phyloP scores from a whole-genome alignment of 2,329 filamentous ascomycete species.

The Diaporthe ampelina region DNA sequence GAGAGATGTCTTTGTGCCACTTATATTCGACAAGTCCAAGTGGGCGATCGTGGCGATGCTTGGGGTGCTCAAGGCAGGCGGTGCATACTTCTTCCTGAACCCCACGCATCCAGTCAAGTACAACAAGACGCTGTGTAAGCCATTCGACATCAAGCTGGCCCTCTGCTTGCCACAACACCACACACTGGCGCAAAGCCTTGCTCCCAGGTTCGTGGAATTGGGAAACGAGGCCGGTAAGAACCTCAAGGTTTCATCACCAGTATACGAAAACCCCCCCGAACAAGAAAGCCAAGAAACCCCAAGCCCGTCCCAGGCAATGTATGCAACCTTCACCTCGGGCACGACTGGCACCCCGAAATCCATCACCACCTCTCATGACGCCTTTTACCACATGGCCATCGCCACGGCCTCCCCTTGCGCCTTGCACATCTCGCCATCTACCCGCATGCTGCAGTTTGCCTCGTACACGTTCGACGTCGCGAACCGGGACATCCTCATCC shows the following conservation, averaged over 20 bases:
- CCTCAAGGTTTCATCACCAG: background rate
- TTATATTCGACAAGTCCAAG: constrained; percentile 49
- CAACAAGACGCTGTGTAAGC: constrained; percentile 52
- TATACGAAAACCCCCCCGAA: background rate
- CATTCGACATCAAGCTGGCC: constrained; percentile 14
- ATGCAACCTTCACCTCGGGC: constrained; percentile 66
- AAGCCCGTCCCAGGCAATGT: constrained; percentile 33
- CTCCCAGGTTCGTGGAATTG: background rate
- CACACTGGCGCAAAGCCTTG: constrained; percentile 18
- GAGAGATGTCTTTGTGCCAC: constrained; percentile 49
- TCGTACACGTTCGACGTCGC: constrained; percentile 7
- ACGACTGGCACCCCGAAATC: constrained; percentile 63
- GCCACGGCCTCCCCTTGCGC: background rate
- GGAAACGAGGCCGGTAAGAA: background rate
- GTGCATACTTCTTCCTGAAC: constrained; percentile 51
- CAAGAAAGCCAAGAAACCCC: background rate
- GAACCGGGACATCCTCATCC: constrained; percentile 52
- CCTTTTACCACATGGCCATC: constrained; percentile 3
- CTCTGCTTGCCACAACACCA: constrained; percentile 41
- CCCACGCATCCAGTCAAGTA: constrained; percentile 53
- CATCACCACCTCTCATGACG: background rate
- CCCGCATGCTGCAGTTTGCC: constrained; percentile 59
- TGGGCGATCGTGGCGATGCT: constrained; percentile 42
- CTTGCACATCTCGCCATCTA: background rate
- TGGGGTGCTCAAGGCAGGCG: constrained; percentile 45